Evolutionary conservation across 176 grass and related monocot genomes (phyloP), one percentile per base, ranked within the genome.

Genomic region (Echinochloa phyllopogon): DNA sequence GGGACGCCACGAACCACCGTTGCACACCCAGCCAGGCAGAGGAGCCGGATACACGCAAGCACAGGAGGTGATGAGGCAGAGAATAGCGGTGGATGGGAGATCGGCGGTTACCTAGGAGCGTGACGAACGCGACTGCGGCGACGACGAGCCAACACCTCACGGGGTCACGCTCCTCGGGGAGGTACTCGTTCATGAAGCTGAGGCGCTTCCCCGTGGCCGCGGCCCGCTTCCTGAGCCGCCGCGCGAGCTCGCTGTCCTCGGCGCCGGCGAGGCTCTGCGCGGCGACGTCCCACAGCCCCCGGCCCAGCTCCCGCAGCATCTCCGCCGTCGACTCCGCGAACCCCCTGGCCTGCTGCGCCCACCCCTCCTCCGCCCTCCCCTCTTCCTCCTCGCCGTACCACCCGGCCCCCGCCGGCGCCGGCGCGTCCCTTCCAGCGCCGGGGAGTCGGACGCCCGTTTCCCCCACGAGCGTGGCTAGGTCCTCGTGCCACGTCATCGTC

Each of bases 111-210:
- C 96, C 93, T 81, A 92, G 52, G 58, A 98, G 83, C 33, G 96
- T 86, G 67, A 95, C 71, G 24, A 94, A 89, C 20, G 92, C 91
- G 80, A 98, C 96, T 13, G 88, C 85, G 69, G 94, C 87, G 74
- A 98, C 89, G 81, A 95, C 71, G 47, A 74, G 74, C 96, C 96
- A 98, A 3, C 93, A 90, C 55, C 92, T 91, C 56, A 75, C 76
- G 48, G 96, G 96, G 79, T 98, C 96, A 44, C 94, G 93, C 78
- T 98, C 96, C 89, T 98, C 96, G 1, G 96, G 96, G 69, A 98
- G 90, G 91, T 90, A 98, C 80, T 95, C 93, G 86, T 98, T 98
- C 87, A 98, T 90, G 89, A 98, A 98, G 72, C 86, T 90, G 74
- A 98, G 85, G 69, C 70, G 87, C 81, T 88, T 72, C 8, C 83